Evolutionary conservation across 2,329 filamentous ascomycete species (phyloP), one percentile per base, ranked within the genome.

Genomic region (Davidsoniella neocaledoniae): DNA sequence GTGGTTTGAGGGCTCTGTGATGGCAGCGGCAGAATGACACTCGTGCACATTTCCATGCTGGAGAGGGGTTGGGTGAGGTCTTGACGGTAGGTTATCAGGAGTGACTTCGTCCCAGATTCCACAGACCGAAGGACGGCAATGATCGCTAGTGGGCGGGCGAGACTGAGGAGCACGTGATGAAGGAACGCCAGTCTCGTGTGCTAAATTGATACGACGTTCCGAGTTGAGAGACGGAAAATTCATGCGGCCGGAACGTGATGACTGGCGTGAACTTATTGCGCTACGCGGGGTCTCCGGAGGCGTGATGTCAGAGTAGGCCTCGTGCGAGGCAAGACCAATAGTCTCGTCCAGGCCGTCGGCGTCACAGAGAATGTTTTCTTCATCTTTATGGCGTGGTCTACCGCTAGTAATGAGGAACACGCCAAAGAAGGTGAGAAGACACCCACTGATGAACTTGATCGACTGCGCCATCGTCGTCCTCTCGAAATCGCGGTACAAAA

Each of bases 361-460:
- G 40, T 79, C 73, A 14, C 76, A 57, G 6, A 60, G 55, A n/a
- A 76, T 72, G 16, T 60, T 16, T 6, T 80, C 76, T 2, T 77
- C 72, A n/a, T 74, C 69, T 16, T 73, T 73, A 9, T 70, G 66
- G 12, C 64, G 67, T 46, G 74, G 68, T 56, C 88, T 74, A 49
- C 86, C 87, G 58, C 83, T 94, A 1, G 91, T 96, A 60, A 98
- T 95, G 56, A 95, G 75, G 65, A 91, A 96, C n/a, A 98, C 91
- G 8, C 91, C 91, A 53, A 90, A 79, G 63, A 98, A 98, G 1
- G 91, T 98, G 55, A 98, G 66, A 4, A 86, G 71, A 64, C 91
- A 98, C 37, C 91, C 91, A 19, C 85, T 86, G 10, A 94, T 68
- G 60, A 98, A 98, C 58, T 94, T 94, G 51, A 70, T 68, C 2